phyloP scores from a whole-genome alignment of 2,329 filamentous ascomycete species.

The Emydomyces testavorans region DNA sequence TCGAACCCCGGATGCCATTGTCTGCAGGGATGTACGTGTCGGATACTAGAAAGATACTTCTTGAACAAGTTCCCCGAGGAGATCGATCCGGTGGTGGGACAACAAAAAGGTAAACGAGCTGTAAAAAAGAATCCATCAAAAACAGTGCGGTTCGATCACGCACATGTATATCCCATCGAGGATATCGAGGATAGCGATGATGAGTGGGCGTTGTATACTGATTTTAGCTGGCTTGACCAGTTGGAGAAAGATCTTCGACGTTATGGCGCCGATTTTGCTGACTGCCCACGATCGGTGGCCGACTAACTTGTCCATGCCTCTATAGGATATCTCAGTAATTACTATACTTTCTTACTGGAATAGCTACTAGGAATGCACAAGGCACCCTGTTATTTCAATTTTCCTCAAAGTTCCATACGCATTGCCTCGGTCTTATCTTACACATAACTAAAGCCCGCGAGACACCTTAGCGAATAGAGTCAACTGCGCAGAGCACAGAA shows the following conservation, averaged over 20 bases:
- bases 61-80: neutral
- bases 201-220: neutral
- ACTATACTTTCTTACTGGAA: too few species aligned
- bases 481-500: too few species aligned
- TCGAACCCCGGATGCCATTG: neutral
- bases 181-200: neutral
- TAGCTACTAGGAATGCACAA: too few species aligned
- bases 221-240: constrained; percentile 2
- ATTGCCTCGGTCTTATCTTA: too few species aligned
- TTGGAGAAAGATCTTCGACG: neutral
- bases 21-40: neutral
- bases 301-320: too few species aligned
- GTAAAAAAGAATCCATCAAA: neutral
- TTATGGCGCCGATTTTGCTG: neutral
- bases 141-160: constrained; percentile 2
- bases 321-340: too few species aligned
- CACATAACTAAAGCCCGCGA: too few species aligned
- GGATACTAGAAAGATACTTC: constrained; percentile 1
- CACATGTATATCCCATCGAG: neutral
- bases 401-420: too few species aligned
- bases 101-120: neutral
- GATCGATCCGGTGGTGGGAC: neutral
- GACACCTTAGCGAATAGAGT: too few species aligned
- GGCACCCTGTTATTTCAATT: too few species aligned
- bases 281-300: too few species aligned